Base-by-base conservation (phyloP, 106 monocot species). In the Allium sativum region DNA sequence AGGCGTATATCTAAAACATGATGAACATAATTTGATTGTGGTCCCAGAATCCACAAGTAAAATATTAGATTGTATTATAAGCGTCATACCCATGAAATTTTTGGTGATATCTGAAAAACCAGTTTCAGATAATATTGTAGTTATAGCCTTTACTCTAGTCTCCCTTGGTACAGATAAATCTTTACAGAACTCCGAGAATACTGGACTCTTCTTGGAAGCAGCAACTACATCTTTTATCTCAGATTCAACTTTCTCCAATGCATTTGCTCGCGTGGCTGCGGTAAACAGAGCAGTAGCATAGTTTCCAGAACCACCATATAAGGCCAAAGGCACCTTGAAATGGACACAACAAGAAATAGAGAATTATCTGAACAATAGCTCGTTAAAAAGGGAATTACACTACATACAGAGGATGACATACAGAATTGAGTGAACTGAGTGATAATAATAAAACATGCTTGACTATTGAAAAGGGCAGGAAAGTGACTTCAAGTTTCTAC, bases 261-360 rank as follows among this genome's bases (percentile, higher is more conserved):
- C 51, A 45, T 93, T 88, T 21, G 81, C 73, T 72, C 84, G 78
- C 44, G 92, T 68, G 52, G 92, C 88, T 17, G 92, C 68, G 58
- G 88, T 65, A 71, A 81, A 93, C 41, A 93, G 73, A 21, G 92
- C 84, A 73, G 87, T 73, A 56, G 87, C 92, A 75, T 93, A 93
- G 65, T 88, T 87, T 45, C 92, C 92, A 53, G 84, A 66, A 47
- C 84, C 87, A 56, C 87, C 87, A 65, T 72, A 87, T 44, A 93
- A 60, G 18, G 78, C 45, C 48, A 79, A 46, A 52, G 92, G 92
- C 10, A 88, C 82, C 92, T 93, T 93, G 72, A 51, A 57, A 56
- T 44, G 4, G 20, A 51, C 41, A 51, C 12, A 65, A 11, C 59
- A 71, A 62, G 53, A 50, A 50, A 50, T 12, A 50, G 15, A 50